Base-by-base conservation (phyloP, 2,329 filamentous ascomycete genomes). In the Colletotrichum spaethianum region DNA sequence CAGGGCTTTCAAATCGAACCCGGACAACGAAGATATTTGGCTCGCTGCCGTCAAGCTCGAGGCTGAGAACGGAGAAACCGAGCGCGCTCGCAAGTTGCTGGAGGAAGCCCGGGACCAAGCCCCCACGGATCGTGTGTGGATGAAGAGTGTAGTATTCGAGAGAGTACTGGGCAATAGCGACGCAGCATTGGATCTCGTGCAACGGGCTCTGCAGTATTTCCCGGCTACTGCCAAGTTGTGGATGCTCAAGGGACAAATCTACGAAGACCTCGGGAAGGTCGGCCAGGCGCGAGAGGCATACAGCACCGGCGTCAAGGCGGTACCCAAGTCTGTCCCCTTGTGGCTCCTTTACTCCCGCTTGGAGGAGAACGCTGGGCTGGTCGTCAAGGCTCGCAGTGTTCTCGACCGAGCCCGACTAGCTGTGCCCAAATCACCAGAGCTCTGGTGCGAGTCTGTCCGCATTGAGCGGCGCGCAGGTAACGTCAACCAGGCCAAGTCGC, bases 181-280 rank as follows among this genome's bases (percentile, higher is more conserved):
- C 57, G 91, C 91, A 1, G 95, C 96, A 0, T 88, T 99, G 18
- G 93, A 97, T 77, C 91, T 99, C 14, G 94, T 94, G 53, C 94
- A 95, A 72, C 93, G 97, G 79, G 96, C 93, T 1, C 86, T 99
- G 44, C 92, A 95, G 75, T 88, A 94, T 12, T 99, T 97, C 84
- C 96, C 96, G 0, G 90, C 91, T 55, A 91, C 93, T 16, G 89
- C 94, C 63, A 98, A 98, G 83, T 88, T 99, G 31, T 98, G 96
- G 93, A 98, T 98, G 93, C 94, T 98, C 86, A 99, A 99, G 83
- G 96, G 97, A 0, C 96, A 99, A 80, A 96, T 98, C 74, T 99
- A 99, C 86, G 93, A 98, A 79, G 89, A 92, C 53, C 88, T 95
- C 57, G 92, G 90, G 76, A 95, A 94, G 83, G 84, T 93, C 18